Evolutionary conservation across 2,329 filamentous ascomycete species (phyloP), one percentile per base, ranked within the genome.

Genomic region (Camptophora hylomeconis): DNA sequence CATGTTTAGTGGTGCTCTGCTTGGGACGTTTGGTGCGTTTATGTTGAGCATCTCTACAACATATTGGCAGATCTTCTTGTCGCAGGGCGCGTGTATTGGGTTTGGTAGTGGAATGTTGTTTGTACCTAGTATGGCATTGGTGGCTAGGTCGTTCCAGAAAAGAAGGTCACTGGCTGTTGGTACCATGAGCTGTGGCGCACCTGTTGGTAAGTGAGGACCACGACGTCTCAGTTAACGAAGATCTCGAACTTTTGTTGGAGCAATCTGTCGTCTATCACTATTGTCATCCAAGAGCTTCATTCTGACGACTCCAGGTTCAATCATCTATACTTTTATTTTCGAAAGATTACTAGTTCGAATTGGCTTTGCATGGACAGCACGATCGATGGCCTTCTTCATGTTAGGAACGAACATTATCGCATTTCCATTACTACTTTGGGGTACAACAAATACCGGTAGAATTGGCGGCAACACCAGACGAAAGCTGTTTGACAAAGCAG

Each of bases 21-120:
- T 69, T 33, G 58, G 79, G 12, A 65, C 77, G 13, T 58, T 65
- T 1, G 71, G 72, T 26, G 61, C 83, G 33, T 64, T 92, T 41
- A 56, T 78, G 13, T 53, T 89, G 31, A 81, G 80, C 14, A 62
- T 83, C 33, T 86, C 79, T 48, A 74, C 67, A 10, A 61, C 75
- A 46, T 82, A 83, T 44, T 92, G 79, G 74, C 82, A 92, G 29
- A 92, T 93, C 50, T 72, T 93, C 52, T 60, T 93, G 17, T 67
- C 72, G 5, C 86, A 87, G 45, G 81, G 82, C 7, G 50, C 92
- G 3, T 57, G 92, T 5, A 72, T 72, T 31, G 86, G 86, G 21
- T 43, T 82, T 5, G 80, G 77, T 7, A 75, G 73, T 3, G 82
- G 81, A 1, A 64, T 92, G 19, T 69, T 93, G 35, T 92, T 89